Evolutionary conservation across 805 yeast species (phyloP).

Genomic region (Metschnikowia colocasiae): DNA sequence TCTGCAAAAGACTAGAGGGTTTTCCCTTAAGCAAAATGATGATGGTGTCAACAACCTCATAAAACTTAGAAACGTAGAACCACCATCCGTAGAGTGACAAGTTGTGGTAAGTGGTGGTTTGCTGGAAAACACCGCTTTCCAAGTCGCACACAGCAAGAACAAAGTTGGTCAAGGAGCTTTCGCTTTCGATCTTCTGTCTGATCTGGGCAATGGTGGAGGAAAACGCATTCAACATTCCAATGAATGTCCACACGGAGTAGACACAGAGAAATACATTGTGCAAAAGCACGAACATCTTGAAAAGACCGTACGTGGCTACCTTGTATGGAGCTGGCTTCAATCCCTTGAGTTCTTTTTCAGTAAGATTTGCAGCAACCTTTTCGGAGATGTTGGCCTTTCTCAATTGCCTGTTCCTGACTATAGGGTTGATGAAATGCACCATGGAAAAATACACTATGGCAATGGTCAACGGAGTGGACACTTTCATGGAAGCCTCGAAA

Average conservation of each 20-base stretch:
- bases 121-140: constrained; percentile 54
- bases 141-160: constrained; percentile 62
- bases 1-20: constrained; percentile 62
- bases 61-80: constrained; percentile 67
- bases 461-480: constrained; percentile 52
- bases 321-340: constrained; percentile 53
- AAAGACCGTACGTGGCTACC: constrained; percentile 42
- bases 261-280: constrained; percentile 61
- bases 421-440: constrained; percentile 53
- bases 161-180: constrained; percentile 39
- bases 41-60: constrained; percentile 66
- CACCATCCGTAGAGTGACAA: constrained; percentile 58
- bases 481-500: constrained; percentile 44
- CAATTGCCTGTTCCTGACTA: constrained; percentile 45
- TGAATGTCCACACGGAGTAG: constrained; percentile 69
- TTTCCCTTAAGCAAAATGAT: constrained; percentile 66
- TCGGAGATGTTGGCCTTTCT: constrained; percentile 21
- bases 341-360: constrained; percentile 26
- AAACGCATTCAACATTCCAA: constrained; percentile 59
- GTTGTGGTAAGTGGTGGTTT: constrained; percentile 25
- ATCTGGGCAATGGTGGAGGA: constrained; percentile 31
- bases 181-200: constrained; percentile 14
- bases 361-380: constrained; percentile 19
- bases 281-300: constrained; percentile 53
- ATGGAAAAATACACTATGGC: constrained; percentile 55